These are phyloP conservation scores for Neurospora sp. DNA, from an alignment of 2,329 filamentous ascomycete genomes.

Conservation along the genomic window DNA sequence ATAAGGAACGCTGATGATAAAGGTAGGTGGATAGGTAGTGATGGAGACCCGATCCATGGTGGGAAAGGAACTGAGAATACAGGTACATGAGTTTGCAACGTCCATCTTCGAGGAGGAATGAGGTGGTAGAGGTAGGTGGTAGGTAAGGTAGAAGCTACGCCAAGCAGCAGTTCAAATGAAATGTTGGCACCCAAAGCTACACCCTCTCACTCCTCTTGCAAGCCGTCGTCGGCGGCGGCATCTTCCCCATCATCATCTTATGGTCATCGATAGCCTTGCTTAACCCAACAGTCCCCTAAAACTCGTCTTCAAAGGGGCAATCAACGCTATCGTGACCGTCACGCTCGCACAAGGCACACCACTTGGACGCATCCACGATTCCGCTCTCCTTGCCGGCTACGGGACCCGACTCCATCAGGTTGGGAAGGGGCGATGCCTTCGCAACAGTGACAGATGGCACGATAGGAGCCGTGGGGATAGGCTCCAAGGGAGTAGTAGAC, in stretches of 20 bases:
- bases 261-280: background rate
- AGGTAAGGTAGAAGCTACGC: background rate
- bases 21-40: background rate
- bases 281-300: constrained; percentile 28
- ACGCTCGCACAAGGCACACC: constrained; percentile 93
- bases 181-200: background rate
- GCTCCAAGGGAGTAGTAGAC: constrained; percentile 16
- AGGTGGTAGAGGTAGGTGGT: background rate
- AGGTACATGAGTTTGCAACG: background rate
- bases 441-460: constrained; percentile 19
- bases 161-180: background rate
- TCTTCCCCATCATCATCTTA: background rate
- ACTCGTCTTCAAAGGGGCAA: constrained; percentile 82
- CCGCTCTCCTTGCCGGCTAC: constrained; percentile 71
- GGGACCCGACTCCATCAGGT: constrained; percentile 55
- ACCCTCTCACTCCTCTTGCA: background rate
- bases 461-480: constrained; percentile 15
- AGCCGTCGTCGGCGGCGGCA: background rate
- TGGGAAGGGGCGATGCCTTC: constrained; percentile 38
- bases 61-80: background rate
- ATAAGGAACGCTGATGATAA: background rate
- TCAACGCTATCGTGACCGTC: constrained; percentile 96
- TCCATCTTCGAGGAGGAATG: background rate
- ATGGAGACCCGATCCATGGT: background rate
- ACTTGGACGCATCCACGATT: constrained; percentile 73